Evolutionary conservation across 805 yeast genomes (phyloP).

Genomic region (Sugiyamaella mastotermitis): DNA sequence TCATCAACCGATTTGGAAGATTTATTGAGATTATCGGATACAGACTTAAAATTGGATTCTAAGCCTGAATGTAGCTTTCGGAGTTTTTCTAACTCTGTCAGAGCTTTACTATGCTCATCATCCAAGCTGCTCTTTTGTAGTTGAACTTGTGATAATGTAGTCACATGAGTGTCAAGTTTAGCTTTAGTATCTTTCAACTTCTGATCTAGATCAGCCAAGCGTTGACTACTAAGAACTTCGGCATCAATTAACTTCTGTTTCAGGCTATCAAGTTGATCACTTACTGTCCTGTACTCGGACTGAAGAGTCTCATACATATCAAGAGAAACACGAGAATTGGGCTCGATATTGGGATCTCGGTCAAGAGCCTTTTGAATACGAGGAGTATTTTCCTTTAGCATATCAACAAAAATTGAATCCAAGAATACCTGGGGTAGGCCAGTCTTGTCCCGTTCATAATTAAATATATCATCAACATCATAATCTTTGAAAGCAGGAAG

Average conservation of each 20-base stretch:
- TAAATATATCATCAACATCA: conserved; percentile 43
- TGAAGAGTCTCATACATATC: conserved; percentile 44
- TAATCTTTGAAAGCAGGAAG: conserved; percentile 49
- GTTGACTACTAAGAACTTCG: conserved; percentile 17
- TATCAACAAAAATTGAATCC: conserved; percentile 52
- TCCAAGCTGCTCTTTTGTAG: conserved; percentile 13
- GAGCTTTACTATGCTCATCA: conserved; percentile 20
- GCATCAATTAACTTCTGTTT: conserved; percentile 26
- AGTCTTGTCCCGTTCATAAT: conserved; percentile 61
- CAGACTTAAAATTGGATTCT: conserved; percentile 17
- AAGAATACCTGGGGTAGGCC: conserved; percentile 86
- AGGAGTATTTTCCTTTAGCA: conserved; percentile 62
- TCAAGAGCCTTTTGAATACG: conserved; percentile 67
- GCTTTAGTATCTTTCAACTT: conserved; percentile 30
- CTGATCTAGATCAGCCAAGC: conserved; percentile 32
- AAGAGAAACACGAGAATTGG: conserved; percentile 57
- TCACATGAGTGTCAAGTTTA: conserved; percentile 1
- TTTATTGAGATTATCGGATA: conserved; percentile 26
- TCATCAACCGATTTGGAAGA: conserved; percentile 30
- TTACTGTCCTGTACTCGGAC: conserved; percentile 19
- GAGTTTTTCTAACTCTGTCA: conserved; percentile 15
- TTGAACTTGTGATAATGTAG: conserved; percentile 13
- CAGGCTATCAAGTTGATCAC: conserved; percentile 17
- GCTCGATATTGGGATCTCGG: conserved; percentile 70
- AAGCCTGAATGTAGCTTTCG: conserved; percentile 17